phyloP scores from a whole-genome alignment of 441 rosid genomes.

The Hura crepitans region DNA sequence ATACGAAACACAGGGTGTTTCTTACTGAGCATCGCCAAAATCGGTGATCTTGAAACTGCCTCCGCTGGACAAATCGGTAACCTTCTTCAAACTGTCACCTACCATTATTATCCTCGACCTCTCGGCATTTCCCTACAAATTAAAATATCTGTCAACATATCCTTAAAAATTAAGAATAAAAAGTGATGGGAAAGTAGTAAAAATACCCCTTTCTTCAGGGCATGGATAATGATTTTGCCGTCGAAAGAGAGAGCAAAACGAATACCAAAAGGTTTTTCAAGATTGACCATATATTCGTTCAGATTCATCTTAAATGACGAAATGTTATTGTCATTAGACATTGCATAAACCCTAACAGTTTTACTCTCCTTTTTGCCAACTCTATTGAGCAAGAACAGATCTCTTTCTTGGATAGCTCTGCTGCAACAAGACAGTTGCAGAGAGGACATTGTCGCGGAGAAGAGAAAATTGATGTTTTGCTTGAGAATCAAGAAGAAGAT shows the following conservation, averaged over 20 bases:
- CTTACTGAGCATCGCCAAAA: slow-evolving; percentile 63
- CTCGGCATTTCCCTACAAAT: slow-evolving; percentile 75
- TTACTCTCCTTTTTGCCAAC: neutral
- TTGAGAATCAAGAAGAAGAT: neutral
- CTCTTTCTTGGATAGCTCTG: slow-evolving; percentile 31
- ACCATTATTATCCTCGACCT: slow-evolving; percentile 88
- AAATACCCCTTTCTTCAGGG: slow-evolving; percentile 72
- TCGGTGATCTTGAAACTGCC: slow-evolving; percentile 49
- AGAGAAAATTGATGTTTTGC: neutral
- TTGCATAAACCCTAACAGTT: slow-evolving; percentile 31
- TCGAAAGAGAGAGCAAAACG: slow-evolving; percentile 68
- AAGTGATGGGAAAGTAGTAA: neutral
- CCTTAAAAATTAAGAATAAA: neutral
- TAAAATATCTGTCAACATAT: neutral
- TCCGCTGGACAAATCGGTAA: slow-evolving; percentile 53
- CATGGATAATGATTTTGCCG: slow-evolving; percentile 72
- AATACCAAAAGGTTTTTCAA: slow-evolving; percentile 85
- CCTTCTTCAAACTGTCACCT: slow-evolving; percentile 81
- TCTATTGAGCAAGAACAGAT: slow-evolving; percentile 26
- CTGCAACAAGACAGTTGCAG: slow-evolving; percentile 43
- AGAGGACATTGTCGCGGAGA: slow-evolving; percentile 26
- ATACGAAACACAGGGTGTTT: neutral
- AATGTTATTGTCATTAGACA: slow-evolving; percentile 30
- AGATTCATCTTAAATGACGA: slow-evolving; percentile 62
- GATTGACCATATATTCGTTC: slow-evolving; percentile 92